Evolutionary conservation across 1,284 basidiomycete species (phyloP), one percentile per base, ranked within the genome.

Genomic region (Blastosporella zonata): DNA sequence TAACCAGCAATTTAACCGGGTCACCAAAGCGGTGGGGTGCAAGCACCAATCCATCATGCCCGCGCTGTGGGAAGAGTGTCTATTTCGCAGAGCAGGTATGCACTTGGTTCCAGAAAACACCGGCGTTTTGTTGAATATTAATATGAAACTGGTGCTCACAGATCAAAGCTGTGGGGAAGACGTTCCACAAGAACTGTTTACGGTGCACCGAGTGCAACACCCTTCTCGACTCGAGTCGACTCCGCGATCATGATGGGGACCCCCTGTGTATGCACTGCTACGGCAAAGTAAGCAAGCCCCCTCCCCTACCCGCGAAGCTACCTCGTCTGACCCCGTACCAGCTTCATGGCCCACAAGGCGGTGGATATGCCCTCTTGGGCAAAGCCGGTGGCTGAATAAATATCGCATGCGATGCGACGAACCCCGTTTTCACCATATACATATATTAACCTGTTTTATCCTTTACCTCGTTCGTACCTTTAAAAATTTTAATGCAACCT

Each of bases 81-180:
- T 72, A 70, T 57, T 72, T 72, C 47, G 70, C 70, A 15, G 70
- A 72, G 53, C 70, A 72, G 65, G 70, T 67, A 20, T 38, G 25
- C 35, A 15, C 22, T 40, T 38, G n/a, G n/a, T n/a, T n/a, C n/a
- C 6, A 27, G 9, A 5, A 27, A 27, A 9, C 38, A 9, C 21
- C 13, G 46, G 27, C 1, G 17, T n/a, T 28, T 15, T 40, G 25
- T 34, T 15, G 25, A 35, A 5, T 21, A 43, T 43, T 10, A 2
- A 8, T 13, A 39, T 27, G 83, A 49, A 18, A 13, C 37, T 23
- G n/a, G 29, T 77, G 62, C 82, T 80, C 55, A 82, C 34, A 84
- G 82, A 78, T 85, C 49, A 87, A 87, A 66, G 87, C 87, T 2
- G 74, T 85, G 2, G 84, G 84, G 13, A 83, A 87, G 70, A 84